Percentiles rank a stretch among this genome's conserved stretches.
Evolutionary conservation across 345 rosid genomes (phyloP).

Genomic region (Pseudoturritis turrita): DNA sequence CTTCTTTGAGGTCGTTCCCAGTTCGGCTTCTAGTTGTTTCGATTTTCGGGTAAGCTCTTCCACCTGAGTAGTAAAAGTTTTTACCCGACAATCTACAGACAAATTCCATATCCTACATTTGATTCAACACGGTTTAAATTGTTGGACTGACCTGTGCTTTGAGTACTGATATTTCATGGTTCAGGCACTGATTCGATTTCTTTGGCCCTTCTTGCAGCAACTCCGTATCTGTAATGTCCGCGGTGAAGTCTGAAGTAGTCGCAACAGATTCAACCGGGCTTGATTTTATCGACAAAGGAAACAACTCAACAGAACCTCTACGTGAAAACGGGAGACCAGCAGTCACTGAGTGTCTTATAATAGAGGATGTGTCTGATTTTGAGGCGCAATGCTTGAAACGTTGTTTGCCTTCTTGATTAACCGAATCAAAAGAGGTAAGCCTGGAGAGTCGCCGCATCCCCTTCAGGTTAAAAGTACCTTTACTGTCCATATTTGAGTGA

Average conservation of each 20-base stretch:
- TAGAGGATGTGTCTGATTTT: conserved; percentile 39
- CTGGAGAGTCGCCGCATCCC: conserved; percentile 34
- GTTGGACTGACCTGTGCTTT: conserved; percentile 53
- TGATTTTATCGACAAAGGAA: conserved; percentile 41
- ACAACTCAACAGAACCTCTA: conserved; percentile 43
- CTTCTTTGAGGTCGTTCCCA: conserved; percentile 42
- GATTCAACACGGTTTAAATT: background rate
- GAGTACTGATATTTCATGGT: conserved; percentile 49
- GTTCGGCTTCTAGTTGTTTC: conserved; percentile 47
- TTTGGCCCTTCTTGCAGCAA: conserved; percentile 40
- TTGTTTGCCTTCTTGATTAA: conserved; percentile 28
- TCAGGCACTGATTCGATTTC: conserved; percentile 36
- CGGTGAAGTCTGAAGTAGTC: conserved; percentile 35
- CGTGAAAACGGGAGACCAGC: conserved; percentile 33
- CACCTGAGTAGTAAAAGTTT: conserved; percentile 35
- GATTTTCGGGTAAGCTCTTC: conserved; percentile 56
- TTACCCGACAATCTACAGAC: background rate
- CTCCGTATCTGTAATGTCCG: conserved; percentile 38
- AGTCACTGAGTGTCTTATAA: conserved; percentile 40
- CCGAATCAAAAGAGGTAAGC: conserved; percentile 49
- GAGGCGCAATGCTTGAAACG: conserved; percentile 38
- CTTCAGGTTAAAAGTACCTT: conserved; percentile 31
- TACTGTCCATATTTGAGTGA: conserved; percentile 37
- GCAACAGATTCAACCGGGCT: conserved; percentile 46
- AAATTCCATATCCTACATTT: background rate